A percentile compares a stretch with the other conserved stretches of the same genome.
These are phyloP conservation scores for Brassica incana DNA, from an alignment of 345 rosid species.

Conservation along the genomic window DNA sequence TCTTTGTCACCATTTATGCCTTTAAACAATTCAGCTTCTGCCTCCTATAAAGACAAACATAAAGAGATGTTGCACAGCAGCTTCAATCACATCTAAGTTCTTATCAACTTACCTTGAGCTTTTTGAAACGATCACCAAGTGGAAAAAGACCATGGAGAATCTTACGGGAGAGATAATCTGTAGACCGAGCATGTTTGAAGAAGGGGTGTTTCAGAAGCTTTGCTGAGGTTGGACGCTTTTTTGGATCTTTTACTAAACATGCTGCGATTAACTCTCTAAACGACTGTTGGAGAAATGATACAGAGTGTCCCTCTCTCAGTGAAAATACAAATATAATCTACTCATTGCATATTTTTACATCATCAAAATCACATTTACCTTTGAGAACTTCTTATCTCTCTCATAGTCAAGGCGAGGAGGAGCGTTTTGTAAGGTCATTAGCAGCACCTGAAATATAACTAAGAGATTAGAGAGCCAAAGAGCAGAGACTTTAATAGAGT, in stretches of 20 bases:
- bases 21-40: slow-evolving; percentile 42
- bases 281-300: slow-evolving; percentile 47
- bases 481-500: not conserved
- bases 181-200: slow-evolving; percentile 71
- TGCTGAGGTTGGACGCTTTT: slow-evolving; percentile 75
- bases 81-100: no score
- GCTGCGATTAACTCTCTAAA: slow-evolving; percentile 81
- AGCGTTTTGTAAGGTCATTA: slow-evolving; percentile 91
- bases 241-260: slow-evolving; percentile 92
- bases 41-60: slow-evolving; percentile 26
- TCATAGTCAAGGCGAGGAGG: slow-evolving; percentile 93
- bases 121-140: slow-evolving; percentile 73
- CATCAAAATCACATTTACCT: slow-evolving; percentile 44
- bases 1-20: slow-evolving; percentile 71
- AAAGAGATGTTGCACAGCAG: not conserved
- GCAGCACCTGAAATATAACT: slow-evolving; percentile 53
- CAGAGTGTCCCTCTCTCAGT: not conserved
- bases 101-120: slow-evolving; percentile 48
- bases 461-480: not conserved
- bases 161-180: slow-evolving; percentile 56
- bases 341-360: slow-evolving; percentile 2
- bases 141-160: slow-evolving; percentile 68
- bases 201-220: slow-evolving; percentile 78
- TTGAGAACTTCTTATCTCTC: slow-evolving; percentile 80
- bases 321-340: slow-evolving; percentile 20